A percentile compares a stretch with the other conserved stretches of the same genome.
phyloP scores from a whole-genome alignment of 768 basidiomycete species.

The Amylocystis lapponica region DNA sequence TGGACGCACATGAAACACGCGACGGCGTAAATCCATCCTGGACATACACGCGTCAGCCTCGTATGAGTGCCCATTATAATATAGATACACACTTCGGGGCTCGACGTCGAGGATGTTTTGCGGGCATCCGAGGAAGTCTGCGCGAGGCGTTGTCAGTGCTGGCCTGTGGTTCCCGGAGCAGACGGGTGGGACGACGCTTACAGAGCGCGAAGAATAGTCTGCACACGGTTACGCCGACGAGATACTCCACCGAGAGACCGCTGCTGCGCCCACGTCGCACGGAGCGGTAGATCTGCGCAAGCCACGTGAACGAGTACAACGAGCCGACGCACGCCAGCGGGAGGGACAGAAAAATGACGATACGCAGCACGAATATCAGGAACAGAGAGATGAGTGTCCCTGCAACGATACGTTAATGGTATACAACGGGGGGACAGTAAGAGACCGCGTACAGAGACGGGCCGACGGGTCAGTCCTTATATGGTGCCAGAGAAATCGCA shows the following conservation, averaged over 20 bases:
- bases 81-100: slow-evolving; percentile 50
- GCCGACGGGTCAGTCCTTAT: slow-evolving; percentile 66
- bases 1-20: slow-evolving; percentile 59
- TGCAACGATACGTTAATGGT: slow-evolving; percentile 21
- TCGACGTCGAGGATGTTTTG: slow-evolving; percentile 83
- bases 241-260: slow-evolving; percentile 62
- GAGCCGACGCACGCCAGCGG: slow-evolving; percentile 58
- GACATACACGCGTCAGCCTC: background rate
- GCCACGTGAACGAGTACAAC: slow-evolving; percentile 79
- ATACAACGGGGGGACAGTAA: slow-evolving; percentile 1
- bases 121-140: slow-evolving; percentile 81
- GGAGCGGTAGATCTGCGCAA: slow-evolving; percentile 79
- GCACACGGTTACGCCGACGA: slow-evolving; percentile 71
- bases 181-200: slow-evolving; percentile 43
- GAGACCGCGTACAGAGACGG: slow-evolving; percentile 52
- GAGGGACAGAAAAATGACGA: slow-evolving; percentile 63
- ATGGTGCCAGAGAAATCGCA: slow-evolving; percentile 51
- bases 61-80: too few relatives aligned
- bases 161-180: too few relatives aligned
- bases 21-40: slow-evolving; percentile 64
- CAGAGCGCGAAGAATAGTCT: slow-evolving; percentile 70
- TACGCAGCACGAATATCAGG: slow-evolving; percentile 66
- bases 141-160: background rate
- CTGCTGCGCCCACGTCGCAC: slow-evolving; percentile 63
- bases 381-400: slow-evolving; percentile 67